These are phyloP conservation scores for Trichoderma arundinaceum DNA, from an alignment of 2,329 filamentous ascomycete genomes.

Conservation along the genomic window DNA sequence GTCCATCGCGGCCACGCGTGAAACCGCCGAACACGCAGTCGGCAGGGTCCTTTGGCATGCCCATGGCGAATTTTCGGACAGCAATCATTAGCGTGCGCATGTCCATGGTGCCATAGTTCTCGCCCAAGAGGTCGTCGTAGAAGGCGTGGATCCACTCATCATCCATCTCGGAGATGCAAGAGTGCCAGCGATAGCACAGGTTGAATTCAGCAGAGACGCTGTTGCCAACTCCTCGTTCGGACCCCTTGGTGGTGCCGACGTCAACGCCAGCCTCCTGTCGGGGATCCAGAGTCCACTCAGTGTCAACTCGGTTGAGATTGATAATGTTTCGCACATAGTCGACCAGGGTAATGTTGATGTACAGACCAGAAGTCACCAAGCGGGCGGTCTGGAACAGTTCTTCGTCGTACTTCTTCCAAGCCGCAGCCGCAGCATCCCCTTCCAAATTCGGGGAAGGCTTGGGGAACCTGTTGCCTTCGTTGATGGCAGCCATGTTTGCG, in stretches of 20 bases:
- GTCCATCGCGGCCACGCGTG: conserved; percentile 67
- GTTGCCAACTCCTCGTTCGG: conserved; percentile 77
- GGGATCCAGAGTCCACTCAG: conserved; percentile 82
- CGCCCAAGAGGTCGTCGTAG: conserved; percentile 64
- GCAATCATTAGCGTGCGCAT: conserved; percentile 66
- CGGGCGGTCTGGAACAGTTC: conserved; percentile 81
- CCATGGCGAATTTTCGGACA: conserved; percentile 66
- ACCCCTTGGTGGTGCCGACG: conserved; percentile 59
- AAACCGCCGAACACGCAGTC: conserved; percentile 72
- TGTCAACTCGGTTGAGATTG: conserved; percentile 63
- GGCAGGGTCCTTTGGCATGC: conserved; percentile 68
- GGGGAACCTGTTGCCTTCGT: conserved; percentile 79
- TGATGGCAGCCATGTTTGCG: conserved; percentile 79
- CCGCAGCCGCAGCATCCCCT: conserved; percentile 55
- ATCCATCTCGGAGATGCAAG: conserved; percentile 72
- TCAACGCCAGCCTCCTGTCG: conserved; percentile 68
- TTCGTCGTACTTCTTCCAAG: conserved; percentile 74
- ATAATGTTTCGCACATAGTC: conserved; percentile 82
- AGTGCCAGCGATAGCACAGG: conserved; percentile 86
- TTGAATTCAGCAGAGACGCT: conserved; percentile 89
- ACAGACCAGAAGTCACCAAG: conserved; percentile 74
- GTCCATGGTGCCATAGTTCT: conserved; percentile 61
- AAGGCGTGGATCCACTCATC: conserved; percentile 80
- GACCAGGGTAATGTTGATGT: conserved; percentile 77
- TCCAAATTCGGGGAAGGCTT: conserved; percentile 60